phyloP scores from a whole-genome alignment of 192 early-diverging fungal genomes.

The Entrophospora sp. region DNA sequence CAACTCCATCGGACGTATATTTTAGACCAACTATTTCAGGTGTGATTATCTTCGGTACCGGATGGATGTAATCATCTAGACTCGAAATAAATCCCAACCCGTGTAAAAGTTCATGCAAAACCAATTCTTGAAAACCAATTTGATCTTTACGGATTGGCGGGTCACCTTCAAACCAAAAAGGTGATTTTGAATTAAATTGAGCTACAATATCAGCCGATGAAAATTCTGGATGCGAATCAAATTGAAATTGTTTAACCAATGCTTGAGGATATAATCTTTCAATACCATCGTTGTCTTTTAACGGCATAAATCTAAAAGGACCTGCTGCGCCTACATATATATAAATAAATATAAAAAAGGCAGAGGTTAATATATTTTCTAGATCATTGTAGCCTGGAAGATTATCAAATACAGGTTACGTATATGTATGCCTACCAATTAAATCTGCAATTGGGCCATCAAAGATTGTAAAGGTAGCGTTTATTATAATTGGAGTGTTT shows the following conservation, averaged over 20 bases:
- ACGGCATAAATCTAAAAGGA: constrained; percentile 24
- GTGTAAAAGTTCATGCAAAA: constrained; percentile 32
- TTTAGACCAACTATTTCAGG: too few species aligned
- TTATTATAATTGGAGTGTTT: too few species aligned
- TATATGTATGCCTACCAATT: too few species aligned
- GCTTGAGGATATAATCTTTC: constrained; percentile 35
- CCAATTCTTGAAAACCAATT: constrained; percentile 23
- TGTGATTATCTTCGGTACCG: too few species aligned
- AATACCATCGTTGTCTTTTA: constrained; percentile 27
- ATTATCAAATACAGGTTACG: too few species aligned
- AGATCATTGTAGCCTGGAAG: too few species aligned
- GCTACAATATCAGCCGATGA: constrained; percentile 27
- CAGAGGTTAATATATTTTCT: too few species aligned
- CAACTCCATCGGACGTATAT: background rate
- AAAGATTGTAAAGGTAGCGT: too few species aligned
- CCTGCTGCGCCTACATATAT: constrained; percentile 26
- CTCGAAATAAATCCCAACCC: constrained; percentile 31
- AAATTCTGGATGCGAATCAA: constrained; percentile 20
- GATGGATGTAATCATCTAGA: constrained; percentile 5
- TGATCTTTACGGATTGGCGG: constrained; percentile 14
- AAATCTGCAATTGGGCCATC: too few species aligned
- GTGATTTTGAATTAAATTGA: constrained; percentile 24
- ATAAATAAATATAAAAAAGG: too few species aligned
- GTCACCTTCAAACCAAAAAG: constrained; percentile 27
- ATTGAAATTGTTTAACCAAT: constrained; percentile 29